Evolutionary conservation across 2,329 filamentous ascomycete species (phyloP), one percentile per base, ranked within the genome.

Genomic region (Alternaria hordeiaustralica): DNA sequence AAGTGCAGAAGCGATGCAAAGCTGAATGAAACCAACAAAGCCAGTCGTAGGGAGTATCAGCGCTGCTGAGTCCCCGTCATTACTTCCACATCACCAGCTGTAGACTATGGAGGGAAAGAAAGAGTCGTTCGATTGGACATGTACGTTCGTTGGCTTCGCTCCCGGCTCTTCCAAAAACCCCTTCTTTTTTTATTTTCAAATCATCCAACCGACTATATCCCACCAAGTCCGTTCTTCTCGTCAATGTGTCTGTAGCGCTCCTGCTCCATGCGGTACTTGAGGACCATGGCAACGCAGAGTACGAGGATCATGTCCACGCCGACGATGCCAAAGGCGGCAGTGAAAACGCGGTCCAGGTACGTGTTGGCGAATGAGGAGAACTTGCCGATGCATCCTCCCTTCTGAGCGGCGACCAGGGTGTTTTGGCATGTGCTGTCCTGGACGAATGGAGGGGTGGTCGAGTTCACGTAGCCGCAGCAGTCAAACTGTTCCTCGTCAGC

Each of bases 391-490:
- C 92, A 96, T 9, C 92, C 91, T 60, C 86, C 85, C 75, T 90
- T 87, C 36, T 92, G 84, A 13, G 90, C 89, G 2, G 92, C 92
- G 41, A 89, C 87, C 3, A 91, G 87, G 7, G 90, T 87, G 74
- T 89, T 92, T 10, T 88, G 85, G 78, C 92, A 96, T 2, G 86
- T 87, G 6, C 79, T 68, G 72, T 94, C 90, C 60, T 87, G 88
- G 67, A 93, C 84, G 77, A 94, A 95, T 55, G 89, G 88, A 11
- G 91, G 90, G 12, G 87, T 85, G 5, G 89, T 90, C 78, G 86
- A 88, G 81, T 94, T 93, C 71, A 87, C 82, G 82, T 92, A 96
- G 65, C 92, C 92, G 72, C 92, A 96, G 87, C 92, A 96, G 71
- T 88, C 78, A 78, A 95, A 94, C 89, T 93, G 70, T 53, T 21